These are phyloP conservation scores for Ascosphaera pollenicola DNA, from an alignment of 2,329 filamentous ascomycete genomes.

Conservation along the genomic window DNA sequence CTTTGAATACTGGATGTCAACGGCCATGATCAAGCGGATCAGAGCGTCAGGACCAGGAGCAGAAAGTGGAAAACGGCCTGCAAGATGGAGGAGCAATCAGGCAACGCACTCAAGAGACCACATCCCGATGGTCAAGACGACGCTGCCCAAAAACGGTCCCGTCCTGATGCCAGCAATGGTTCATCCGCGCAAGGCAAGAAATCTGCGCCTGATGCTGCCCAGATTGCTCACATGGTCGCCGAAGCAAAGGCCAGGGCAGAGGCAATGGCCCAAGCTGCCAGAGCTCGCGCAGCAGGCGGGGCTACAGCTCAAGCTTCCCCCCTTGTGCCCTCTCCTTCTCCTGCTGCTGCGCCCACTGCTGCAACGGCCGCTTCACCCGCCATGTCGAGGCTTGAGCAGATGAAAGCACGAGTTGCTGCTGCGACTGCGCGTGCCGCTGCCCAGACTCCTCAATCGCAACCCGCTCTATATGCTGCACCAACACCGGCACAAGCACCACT, in stretches of 20 bases:
- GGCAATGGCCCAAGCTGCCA: conserved; percentile 21
- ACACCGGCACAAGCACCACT: conserved; percentile 15
- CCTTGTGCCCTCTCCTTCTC: conserved; percentile 8
- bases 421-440: conserved; percentile 35
- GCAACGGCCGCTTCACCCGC: conserved; percentile 15
- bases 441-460: conserved; percentile 22
- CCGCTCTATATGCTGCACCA: conserved; percentile 18
- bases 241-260: conserved; percentile 27
- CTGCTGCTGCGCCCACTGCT: conserved; percentile 15
- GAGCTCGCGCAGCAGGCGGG: conserved; percentile 5
- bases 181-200: conserved; percentile 21
- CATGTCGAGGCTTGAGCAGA: conserved; percentile 49
- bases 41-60: conserved; percentile 52
- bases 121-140: conserved; percentile 25
- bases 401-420: conserved; percentile 60
- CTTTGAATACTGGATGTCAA: too few relatives aligned
- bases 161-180: conserved; percentile 23
- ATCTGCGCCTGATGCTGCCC: conserved; percentile 15
- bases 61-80: conserved; percentile 32
- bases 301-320: conserved; percentile 6
- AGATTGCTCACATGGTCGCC: conserved; percentile 26
- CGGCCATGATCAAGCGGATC: too few relatives aligned
- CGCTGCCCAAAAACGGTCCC: conserved; percentile 22
- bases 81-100: conserved; percentile 20
- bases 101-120: conserved; percentile 25